These are phyloP conservation scores for Kwoniella bestiolae DNA, from an alignment of 768 basidiomycete genomes.

Conservation along the genomic window DNA sequence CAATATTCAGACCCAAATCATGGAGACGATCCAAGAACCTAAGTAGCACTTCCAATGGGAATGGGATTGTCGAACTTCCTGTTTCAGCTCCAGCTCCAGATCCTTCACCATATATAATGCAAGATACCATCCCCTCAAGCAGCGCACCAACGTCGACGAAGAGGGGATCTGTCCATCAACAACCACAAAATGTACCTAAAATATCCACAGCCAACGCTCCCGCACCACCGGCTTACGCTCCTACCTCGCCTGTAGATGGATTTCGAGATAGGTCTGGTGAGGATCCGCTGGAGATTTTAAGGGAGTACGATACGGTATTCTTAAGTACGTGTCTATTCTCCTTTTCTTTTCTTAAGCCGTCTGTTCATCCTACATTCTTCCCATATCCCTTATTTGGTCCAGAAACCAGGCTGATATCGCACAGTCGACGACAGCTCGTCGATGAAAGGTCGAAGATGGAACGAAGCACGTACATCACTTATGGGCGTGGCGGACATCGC, in stretches of 20 bases:
- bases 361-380: too few relatives aligned
- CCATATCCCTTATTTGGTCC: neutral
- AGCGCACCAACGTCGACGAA: too few relatives aligned
- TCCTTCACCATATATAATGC: too few relatives aligned
- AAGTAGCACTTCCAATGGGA: neutral
- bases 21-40: neutral
- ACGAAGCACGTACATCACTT: conserved; percentile 35
- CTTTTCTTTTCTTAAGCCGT: too few relatives aligned
- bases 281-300: conserved; percentile 42
- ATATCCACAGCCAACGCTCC: neutral
- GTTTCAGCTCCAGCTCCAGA: too few relatives aligned
- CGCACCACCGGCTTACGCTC: conserved; percentile 4
- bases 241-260: conserved; percentile 3
- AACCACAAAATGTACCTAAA: neutral
- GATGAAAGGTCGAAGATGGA: conserved; percentile 51
- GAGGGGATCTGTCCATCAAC: too few relatives aligned
- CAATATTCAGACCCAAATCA: neutral
- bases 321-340: neutral
- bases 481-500: conserved; percentile 47
- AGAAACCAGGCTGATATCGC: neutral
- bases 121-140: too few relatives aligned
- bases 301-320: conserved; percentile 46
- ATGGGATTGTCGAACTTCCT: too few relatives aligned
- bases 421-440: conserved; percentile 39
- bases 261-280: conserved; percentile 22